A percentile compares a stretch with the other conserved stretches of the same genome.
Conservation (phyloP, 2,329 filamentous ascomycete genomes). For the Graphiopsis chlorocephala region DNA sequence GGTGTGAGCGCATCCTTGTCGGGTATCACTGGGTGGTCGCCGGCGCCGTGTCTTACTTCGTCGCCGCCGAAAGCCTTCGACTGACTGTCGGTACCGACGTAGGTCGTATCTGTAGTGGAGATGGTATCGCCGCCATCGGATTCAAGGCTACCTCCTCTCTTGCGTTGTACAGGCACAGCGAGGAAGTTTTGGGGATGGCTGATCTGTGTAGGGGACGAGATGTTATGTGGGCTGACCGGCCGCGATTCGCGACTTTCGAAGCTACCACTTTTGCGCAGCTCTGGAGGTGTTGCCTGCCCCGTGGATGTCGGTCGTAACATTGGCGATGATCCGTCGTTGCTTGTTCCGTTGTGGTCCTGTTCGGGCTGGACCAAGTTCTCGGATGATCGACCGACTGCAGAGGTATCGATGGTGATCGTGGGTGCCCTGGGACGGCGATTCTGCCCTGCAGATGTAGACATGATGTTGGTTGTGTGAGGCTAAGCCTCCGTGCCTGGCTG, state of each 20-base stretch:
- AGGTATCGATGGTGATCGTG: slow-evolving; percentile 54
- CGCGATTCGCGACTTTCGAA: slow-evolving; percentile 65
- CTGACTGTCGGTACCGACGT: slow-evolving; percentile 47
- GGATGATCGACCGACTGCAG: slow-evolving; percentile 38
- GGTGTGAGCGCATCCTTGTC: slow-evolving; percentile 70
- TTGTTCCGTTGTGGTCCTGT: slow-evolving; percentile 8
- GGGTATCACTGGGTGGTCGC: slow-evolving; percentile 54
- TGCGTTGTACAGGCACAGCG: slow-evolving; percentile 61
- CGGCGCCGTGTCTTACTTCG: slow-evolving; percentile 31
- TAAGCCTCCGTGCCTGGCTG: background rate
- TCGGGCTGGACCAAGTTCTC: slow-evolving; percentile 17
- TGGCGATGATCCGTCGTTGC: slow-evolving; percentile 26
- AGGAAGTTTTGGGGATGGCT: slow-evolving; percentile 57
- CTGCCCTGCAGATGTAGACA: slow-evolving; percentile 1
- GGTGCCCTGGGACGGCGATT: slow-evolving; percentile 40
- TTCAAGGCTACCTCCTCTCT: slow-evolving; percentile 65
- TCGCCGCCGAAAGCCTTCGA: slow-evolving; percentile 33
- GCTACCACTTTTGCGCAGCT: slow-evolving; percentile 56
- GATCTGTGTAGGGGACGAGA: slow-evolving; percentile 61
- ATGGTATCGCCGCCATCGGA: slow-evolving; percentile 54
- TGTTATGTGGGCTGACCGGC: slow-evolving; percentile 65
- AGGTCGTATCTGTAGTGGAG: slow-evolving; percentile 62
- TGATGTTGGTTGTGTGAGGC: background rate
- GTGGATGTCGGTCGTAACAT: slow-evolving; percentile 12
- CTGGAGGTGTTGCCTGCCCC: slow-evolving; percentile 27